Conservation (phyloP, 78 protist species). For the Dictyostelium brefeldianum region DNA sequence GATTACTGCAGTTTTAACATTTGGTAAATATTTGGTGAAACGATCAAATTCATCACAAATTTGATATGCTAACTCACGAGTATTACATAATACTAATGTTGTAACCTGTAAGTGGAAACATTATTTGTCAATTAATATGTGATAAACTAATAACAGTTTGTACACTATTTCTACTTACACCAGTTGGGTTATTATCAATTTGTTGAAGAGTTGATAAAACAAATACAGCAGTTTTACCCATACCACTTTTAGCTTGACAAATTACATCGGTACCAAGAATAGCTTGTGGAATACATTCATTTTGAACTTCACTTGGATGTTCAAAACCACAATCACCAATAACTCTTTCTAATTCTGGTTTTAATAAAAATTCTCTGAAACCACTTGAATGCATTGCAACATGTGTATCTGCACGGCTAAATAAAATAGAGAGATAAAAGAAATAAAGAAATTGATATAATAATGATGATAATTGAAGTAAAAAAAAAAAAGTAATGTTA, state of each 20-base stretch:
- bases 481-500: slow-evolving; percentile 23
- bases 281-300: slow-evolving; percentile 98
- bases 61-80: slow-evolving; percentile 99
- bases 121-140: too few species aligned
- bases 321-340: slow-evolving; percentile 98
- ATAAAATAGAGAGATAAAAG: not conserved
- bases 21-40: slow-evolving; percentile 93
- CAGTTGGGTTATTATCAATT: slow-evolving; percentile 77
- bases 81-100: slow-evolving; percentile 95
- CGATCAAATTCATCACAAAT: slow-evolving; percentile 97
- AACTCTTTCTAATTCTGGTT: slow-evolving; percentile 97
- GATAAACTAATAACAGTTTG: too few species aligned
- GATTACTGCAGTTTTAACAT: slow-evolving; percentile 90
- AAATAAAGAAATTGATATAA: not conserved
- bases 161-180: slow-evolving; percentile 59
- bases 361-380: slow-evolving; percentile 98
- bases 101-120: slow-evolving; percentile 60
- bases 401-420: slow-evolving; percentile 67
- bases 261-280: slow-evolving; percentile 96
- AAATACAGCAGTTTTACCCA: slow-evolving; percentile 99
- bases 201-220: slow-evolving; percentile 97
- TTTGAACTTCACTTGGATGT: slow-evolving; percentile 99
- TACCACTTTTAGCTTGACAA: slow-evolving; percentile 99
- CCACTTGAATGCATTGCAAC: slow-evolving; percentile 91
- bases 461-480: not conserved